Conservation (phyloP, 108 stramenopile species). For the Nitzschia sp. region DNA sequence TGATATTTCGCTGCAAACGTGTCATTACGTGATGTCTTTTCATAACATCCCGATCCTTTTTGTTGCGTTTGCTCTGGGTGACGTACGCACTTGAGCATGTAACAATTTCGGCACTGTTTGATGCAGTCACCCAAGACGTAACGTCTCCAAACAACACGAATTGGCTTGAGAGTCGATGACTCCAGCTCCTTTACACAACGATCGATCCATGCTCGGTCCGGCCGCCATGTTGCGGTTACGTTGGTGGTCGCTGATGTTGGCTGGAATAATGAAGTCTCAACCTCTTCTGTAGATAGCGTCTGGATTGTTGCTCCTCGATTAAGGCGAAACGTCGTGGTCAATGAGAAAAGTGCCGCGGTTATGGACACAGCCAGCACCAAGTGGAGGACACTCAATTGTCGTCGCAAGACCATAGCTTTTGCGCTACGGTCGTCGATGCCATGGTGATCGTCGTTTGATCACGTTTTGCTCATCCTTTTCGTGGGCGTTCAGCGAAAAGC, state of each 20-base stretch:
- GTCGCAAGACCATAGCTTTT: no score
- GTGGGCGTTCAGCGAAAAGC: no score
- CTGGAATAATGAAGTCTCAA: neutral
- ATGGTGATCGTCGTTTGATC: no score
- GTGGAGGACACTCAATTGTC: neutral
- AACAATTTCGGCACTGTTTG: constrained; percentile 25
- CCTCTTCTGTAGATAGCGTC: neutral
- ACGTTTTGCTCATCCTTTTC: no score
- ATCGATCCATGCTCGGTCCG: constrained; percentile 3
- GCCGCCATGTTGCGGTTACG: constrained; percentile 1
- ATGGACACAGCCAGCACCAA: neutral
- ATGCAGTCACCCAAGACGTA: constrained; percentile 25
- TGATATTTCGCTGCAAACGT: constrained; percentile 16
- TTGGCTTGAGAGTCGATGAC: neutral
- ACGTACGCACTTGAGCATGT: constrained; percentile 7
- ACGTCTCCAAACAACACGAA: constrained; percentile 17
- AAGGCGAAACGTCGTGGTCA: neutral
- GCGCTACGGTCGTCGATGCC: no score
- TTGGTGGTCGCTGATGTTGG: neutral
- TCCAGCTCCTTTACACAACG: constrained; percentile 5
- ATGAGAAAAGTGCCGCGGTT: neutral
- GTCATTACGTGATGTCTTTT: constrained; percentile 11
- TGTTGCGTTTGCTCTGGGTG: constrained; percentile 20
- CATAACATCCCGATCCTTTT: constrained; percentile 17
- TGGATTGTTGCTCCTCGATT: neutral